phyloP scores from a whole-genome alignment of 2,329 filamentous ascomycete genomes.

The Ophiosphaerella narmari region DNA sequence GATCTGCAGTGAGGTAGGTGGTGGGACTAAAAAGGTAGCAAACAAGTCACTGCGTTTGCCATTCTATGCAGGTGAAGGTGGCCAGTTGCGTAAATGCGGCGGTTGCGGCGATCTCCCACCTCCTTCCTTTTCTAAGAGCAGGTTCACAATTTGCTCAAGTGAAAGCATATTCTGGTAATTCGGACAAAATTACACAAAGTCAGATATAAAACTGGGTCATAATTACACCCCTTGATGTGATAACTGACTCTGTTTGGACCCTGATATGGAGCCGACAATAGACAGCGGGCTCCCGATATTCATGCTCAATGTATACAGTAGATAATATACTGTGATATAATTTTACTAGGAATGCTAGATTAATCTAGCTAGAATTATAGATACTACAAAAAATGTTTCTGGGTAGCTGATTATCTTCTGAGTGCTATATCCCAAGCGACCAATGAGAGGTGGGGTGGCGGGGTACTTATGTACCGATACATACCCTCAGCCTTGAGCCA shows the following conservation, averaged over 20 bases:
- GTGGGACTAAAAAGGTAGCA: conserved; percentile 1
- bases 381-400: too few species aligned
- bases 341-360: too few species aligned
- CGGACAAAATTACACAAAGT: background rate
- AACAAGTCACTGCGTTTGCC: conserved; percentile 2
- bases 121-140: background rate
- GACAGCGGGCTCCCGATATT: background rate
- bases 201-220: conserved; percentile 4
- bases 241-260: conserved; percentile 24
- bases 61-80: conserved; percentile 4
- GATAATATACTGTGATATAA: too few species aligned
- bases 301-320: too few species aligned
- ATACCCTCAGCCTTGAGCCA: background rate
- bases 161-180: background rate
- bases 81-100: background rate
- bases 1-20: background rate
- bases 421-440: too few species aligned
- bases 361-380: too few species aligned
- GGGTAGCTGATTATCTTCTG: too few species aligned
- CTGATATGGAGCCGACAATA: conserved; percentile 7
- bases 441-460: too few species aligned
- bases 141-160: background rate
- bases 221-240: conserved; percentile 3
- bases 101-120: background rate
- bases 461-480: too few species aligned